Base-by-base conservation (phyloP, 768 basidiomycete species). In the Suillus subalutaceus region DNA sequence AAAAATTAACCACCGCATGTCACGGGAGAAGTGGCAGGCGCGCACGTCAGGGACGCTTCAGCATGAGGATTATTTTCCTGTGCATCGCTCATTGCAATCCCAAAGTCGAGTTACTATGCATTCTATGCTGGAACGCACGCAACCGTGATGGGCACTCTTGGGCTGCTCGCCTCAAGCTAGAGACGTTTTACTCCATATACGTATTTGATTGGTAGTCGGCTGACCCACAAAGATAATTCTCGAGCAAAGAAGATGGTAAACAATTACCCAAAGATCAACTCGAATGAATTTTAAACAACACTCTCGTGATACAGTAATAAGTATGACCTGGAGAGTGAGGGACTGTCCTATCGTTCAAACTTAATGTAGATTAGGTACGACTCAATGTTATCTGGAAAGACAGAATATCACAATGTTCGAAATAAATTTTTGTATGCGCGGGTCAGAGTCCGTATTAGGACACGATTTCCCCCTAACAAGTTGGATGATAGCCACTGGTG, bases 401-500 rank as follows among this genome's bases (percentile, higher is more conserved):
- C 26, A 41, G 23, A 15, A 30, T 41, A 41, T 12, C 40, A 18
- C 43, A 43, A 30, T 43, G 26, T 40, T 59, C 23, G 16, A 35
- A 41, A 40, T 41, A 18, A 40, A 32, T 32, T 16, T 41, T 53
- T 18, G 32, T 37, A 12, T 38, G 35, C 35, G n/a, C 12, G 9
- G 26, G 26, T 38, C 58, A 18, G 38, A 23, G n/a, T 59, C 38
- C 38, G 23, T 16, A 26, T 59, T 4, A 10, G 38, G 6, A 16
- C 62, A n/a, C n/a, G 13, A 30, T 35, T n/a, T 58, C 35, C 13
- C 15, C 41, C 6, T 63, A 72, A 57, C 72, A 73, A 13, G 62
- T 65, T 8, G 72, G 67, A n/a, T 67, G 58, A 44, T 68, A 66
- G 3, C 35, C 43, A 38, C 69, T 71, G 41, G 69, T 64, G 1